Evolutionary conservation across 805 yeast genomes (phyloP).

Genomic region (Pichia sporocuriosa): DNA sequence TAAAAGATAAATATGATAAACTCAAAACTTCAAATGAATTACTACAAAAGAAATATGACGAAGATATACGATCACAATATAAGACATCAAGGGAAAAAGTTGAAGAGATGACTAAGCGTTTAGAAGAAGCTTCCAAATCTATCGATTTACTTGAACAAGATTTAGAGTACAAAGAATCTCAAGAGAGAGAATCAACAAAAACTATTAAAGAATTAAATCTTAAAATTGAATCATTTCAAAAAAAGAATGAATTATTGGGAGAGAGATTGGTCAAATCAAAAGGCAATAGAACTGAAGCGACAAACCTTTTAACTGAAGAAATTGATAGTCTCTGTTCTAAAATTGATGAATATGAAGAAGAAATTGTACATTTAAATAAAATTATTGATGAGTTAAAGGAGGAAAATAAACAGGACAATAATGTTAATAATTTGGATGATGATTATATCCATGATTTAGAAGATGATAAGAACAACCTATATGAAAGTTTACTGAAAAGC

Average conservation of each 20-base stretch:
- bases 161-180: constrained; percentile 8
- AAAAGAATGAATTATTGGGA: neutral
- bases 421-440: constrained; percentile 16
- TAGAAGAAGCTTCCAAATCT: constrained; percentile 13
- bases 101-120: constrained; percentile 9
- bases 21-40: neutral
- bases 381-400: constrained; percentile 6
- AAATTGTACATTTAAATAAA: constrained; percentile 1
- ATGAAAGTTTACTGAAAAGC: constrained; percentile 5
- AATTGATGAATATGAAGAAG: constrained; percentile 12
- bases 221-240: constrained; percentile 4
- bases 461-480: constrained; percentile 13
- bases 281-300: neutral
- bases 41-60: constrained; percentile 5
- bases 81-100: constrained; percentile 1
- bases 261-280: neutral
- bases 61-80: neutral
- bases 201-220: constrained; percentile 10
- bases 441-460: constrained; percentile 28
- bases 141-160: constrained; percentile 14
- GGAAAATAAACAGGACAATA: constrained; percentile 14
- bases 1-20: constrained; percentile 2
- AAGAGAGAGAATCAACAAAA: neutral
- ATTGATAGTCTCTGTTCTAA: constrained; percentile 9
- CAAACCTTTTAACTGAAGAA: constrained; percentile 7